These are phyloP conservation scores for Nakazawaea laoshanensis DNA, from an alignment of 805 yeast species.

Conservation along the genomic window DNA sequence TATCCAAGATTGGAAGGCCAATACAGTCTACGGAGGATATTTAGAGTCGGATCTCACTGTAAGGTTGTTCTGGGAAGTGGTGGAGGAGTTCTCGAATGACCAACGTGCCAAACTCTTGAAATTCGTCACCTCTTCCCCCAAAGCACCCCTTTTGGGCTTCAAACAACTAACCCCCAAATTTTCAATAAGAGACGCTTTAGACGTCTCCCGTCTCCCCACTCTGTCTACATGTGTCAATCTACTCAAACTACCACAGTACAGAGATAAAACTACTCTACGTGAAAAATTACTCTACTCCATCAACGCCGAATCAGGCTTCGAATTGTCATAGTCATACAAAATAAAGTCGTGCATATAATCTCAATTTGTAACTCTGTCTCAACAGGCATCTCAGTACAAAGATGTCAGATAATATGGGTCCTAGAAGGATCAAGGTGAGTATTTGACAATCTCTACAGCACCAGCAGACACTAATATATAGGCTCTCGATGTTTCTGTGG, in stretches of 20 bases:
- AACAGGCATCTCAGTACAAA: no score
- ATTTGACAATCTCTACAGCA: neutral
- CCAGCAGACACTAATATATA: neutral
- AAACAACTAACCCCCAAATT: slow-evolving; percentile 64
- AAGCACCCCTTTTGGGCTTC: slow-evolving; percentile 89
- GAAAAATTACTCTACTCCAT: slow-evolving; percentile 72
- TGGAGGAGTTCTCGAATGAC: slow-evolving; percentile 55
- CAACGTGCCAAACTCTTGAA: slow-evolving; percentile 63
- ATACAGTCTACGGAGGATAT: slow-evolving; percentile 65
- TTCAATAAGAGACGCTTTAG: slow-evolving; percentile 60
- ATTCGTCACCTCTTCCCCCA: slow-evolving; percentile 87
- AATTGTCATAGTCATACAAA: slow-evolving; percentile 32
- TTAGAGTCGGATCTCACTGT: slow-evolving; percentile 50
- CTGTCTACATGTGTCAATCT: slow-evolving; percentile 91
- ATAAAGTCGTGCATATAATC: neutral
- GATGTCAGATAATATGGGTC: neutral
- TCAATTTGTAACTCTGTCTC: no score
- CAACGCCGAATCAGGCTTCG: slow-evolving; percentile 80
- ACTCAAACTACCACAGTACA: slow-evolving; percentile 78
- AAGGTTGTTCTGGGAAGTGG: slow-evolving; percentile 62
- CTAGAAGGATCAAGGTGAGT: slow-evolving; percentile 3
- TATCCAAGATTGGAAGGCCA: slow-evolving; percentile 53
- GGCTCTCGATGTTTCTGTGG: slow-evolving; percentile 59
- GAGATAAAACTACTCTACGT: slow-evolving; percentile 44
- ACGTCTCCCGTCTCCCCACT: slow-evolving; percentile 64